phyloP scores from a whole-genome alignment of 495 filamentous ascomycete species.

The Daldinia grandis region DNA sequence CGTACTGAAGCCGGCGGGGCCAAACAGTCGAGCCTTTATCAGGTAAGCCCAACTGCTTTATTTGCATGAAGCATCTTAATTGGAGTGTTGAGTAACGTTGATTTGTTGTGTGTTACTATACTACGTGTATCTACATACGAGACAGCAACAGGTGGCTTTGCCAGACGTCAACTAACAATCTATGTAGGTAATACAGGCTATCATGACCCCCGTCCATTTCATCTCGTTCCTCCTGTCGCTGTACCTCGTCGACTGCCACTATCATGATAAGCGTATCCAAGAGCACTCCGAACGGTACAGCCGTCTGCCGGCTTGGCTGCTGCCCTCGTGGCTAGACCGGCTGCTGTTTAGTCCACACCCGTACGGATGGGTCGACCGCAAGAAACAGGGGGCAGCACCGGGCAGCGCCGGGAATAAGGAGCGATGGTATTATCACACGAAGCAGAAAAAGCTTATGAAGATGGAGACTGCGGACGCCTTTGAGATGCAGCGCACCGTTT shows the following conservation, averaged over 20 bases:
- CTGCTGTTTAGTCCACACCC: slow-evolving; percentile 48
- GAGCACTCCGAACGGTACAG: slow-evolving; percentile 46
- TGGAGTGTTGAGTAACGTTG: background rate
- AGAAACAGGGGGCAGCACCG: slow-evolving; percentile 9
- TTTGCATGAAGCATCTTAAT: background rate
- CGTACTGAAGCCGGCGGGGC: slow-evolving; percentile 12
- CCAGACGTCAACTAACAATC: slow-evolving; percentile 7
- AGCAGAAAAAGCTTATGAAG: slow-evolving; percentile 59
- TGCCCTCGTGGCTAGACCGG: slow-evolving; percentile 51
- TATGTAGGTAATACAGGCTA: slow-evolving; percentile 37
- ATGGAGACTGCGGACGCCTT: slow-evolving; percentile 63
- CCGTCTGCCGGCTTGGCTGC: slow-evolving; percentile 47
- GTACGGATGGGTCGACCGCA: slow-evolving; percentile 41
- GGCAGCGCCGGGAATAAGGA: background rate
- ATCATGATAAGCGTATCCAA: slow-evolving; percentile 51
- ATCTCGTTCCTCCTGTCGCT: slow-evolving; percentile 63
- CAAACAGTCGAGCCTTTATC: slow-evolving; percentile 46
- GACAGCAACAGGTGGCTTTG: background rate
- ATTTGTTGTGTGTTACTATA: background rate
- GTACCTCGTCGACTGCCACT: slow-evolving; percentile 56
- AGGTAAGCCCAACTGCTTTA: slow-evolving; percentile 37
- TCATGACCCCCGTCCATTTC: slow-evolving; percentile 61
- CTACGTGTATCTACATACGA: background rate
- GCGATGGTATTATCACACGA: slow-evolving; percentile 59
- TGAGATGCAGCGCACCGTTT: slow-evolving; percentile 52